phyloP scores from a whole-genome alignment of 1,139 yeast genomes.

The Pichia sp. region DNA sequence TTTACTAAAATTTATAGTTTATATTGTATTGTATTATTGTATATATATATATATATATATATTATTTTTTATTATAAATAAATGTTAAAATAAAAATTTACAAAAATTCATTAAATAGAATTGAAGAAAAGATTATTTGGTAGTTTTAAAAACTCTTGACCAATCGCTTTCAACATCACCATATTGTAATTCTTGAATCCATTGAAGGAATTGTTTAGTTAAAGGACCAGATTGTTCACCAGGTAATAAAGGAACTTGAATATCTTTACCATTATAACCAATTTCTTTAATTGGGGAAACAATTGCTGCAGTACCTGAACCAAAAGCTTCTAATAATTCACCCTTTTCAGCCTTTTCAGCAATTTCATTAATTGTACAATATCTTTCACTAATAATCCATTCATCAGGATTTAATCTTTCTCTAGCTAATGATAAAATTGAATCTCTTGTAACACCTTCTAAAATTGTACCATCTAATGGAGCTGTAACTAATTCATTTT shows the following conservation, averaged over 20 bases:
- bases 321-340: slow-evolving; percentile 88
- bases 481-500: slow-evolving; percentile 89
- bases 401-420: slow-evolving; percentile 63
- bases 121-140: no score
- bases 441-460: slow-evolving; percentile 95
- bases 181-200: slow-evolving; percentile 88
- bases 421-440: slow-evolving; percentile 69
- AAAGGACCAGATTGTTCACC: slow-evolving; percentile 78
- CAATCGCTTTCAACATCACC: slow-evolving; percentile 70
- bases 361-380: slow-evolving; percentile 74
- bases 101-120: no score
- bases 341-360: slow-evolving; percentile 71
- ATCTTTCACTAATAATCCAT: slow-evolving; percentile 81
- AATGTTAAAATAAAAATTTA: no score
- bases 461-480: slow-evolving; percentile 96
- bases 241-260: slow-evolving; percentile 67
- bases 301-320: slow-evolving; percentile 96
- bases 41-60: no score
- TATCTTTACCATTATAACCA: slow-evolving; percentile 68
- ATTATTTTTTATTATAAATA: no score
- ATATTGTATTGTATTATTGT: no score
- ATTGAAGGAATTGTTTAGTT: slow-evolving; percentile 66
- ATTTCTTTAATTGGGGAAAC: slow-evolving; percentile 89
- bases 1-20: no score
- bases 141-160: slow-evolving; percentile 43